Base-by-base conservation (phyloP, 257 asterid genomes). In the Rhazya stricta region DNA sequence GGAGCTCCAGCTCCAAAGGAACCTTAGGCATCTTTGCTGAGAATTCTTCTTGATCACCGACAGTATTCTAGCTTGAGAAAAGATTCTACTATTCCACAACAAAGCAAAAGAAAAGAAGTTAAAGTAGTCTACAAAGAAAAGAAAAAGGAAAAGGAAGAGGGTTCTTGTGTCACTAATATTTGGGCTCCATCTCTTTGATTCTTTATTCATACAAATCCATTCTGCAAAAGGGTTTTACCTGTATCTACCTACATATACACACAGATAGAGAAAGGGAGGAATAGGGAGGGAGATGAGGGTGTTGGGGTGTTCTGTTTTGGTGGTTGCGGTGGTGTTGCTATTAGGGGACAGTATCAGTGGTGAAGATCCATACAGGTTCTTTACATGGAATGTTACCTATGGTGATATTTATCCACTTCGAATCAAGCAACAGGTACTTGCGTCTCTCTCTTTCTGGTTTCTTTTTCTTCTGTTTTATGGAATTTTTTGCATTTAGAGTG, bases 291-390 rank as follows among this genome's bases (percentile, higher is more conserved):
- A 32, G 63, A 69, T 77, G 71, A 58, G 43, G 71, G 74, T 12
- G 3, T 48, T 30, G 11, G 10, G 39, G 67, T 8, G 30, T 27
- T 7, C 15, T 48, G 41, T 18, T 19, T 58, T 60, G 46, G 65
- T 23, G 45, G 74, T 15, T 39, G 77, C 36, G 21, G 23, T 74
- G 50, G 32, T 66, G 9, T 3, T 74, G 61, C 30, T 74, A 11
- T 30, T 27, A 3, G 65, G 39, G 61, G 65, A 74, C 9, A 67
- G 6, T 45, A 62, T 25, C 30, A 39, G 9, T 23, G 63, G 73
- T 36, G 84, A 81, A 77, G 84, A 81, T 48, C 78, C 84, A 11
- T 81, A 81, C 63, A 77, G 78, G 53, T 67, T 57, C 54, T 80
- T 76, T 71, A 80, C 81, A 23, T 80, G 84, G 84, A 72, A 73